Conservation (phyloP, 2,329 filamentous ascomycete genomes). For the Diaporthe velutina region DNA sequence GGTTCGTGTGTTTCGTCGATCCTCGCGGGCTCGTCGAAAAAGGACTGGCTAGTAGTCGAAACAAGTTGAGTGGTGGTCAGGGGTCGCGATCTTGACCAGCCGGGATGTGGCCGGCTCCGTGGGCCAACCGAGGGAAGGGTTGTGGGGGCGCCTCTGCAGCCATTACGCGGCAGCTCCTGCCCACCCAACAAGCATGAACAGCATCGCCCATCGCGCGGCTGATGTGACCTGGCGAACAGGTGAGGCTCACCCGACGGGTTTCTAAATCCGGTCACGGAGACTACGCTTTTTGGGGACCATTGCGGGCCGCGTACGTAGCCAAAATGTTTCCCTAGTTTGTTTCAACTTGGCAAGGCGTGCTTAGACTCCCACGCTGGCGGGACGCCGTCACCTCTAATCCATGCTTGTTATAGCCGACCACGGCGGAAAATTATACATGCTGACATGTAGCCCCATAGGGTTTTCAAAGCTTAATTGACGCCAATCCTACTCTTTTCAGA, state of each 20-base stretch:
- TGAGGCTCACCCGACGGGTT: not conserved
- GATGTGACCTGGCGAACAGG: not conserved
- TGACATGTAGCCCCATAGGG: not conserved
- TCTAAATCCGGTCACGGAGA: constrained; percentile 13
- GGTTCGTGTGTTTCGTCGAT: constrained; percentile 7
- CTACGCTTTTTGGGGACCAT: not conserved
- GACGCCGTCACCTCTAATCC: not conserved
- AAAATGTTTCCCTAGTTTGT: constrained; percentile 10
- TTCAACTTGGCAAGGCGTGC: constrained; percentile 5
- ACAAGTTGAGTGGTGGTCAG: constrained; percentile 14
- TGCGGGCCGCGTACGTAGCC: constrained; percentile 12
- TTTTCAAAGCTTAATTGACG: not conserved
- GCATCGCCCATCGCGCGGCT: not conserved
- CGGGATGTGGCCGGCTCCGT: not conserved
- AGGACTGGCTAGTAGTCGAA: constrained; percentile 11
- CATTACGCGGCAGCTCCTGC: constrained; percentile 12
- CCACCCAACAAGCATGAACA: constrained; percentile 3
- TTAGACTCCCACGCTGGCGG: not conserved
- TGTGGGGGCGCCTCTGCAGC: constrained; percentile 12
- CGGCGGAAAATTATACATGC: not conserved
- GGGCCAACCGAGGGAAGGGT: not conserved
- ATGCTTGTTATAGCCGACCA: not conserved
- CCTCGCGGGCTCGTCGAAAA: not conserved
- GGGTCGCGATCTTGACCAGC: not conserved
- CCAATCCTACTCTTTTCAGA: not conserved